Evolutionary conservation across 257 asterid genomes (phyloP).

Genomic region (Primulina huaijiensis): DNA sequence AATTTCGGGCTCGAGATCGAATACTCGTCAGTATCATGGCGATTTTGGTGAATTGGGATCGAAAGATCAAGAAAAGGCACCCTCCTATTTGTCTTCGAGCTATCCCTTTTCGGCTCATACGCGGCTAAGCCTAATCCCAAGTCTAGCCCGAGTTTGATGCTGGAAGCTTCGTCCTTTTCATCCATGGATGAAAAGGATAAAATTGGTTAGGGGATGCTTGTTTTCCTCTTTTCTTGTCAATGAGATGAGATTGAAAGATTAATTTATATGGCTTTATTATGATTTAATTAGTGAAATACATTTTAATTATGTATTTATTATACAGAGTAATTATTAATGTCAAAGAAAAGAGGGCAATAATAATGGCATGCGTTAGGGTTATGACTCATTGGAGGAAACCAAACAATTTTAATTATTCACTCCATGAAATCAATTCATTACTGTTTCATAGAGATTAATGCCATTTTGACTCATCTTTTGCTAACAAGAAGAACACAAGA

Average conservation of each 20-base stretch:
- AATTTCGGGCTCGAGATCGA: slow-evolving; percentile 24
- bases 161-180: slow-evolving; percentile 35
- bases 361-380: slow-evolving; percentile 41
- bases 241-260: slow-evolving; percentile 21
- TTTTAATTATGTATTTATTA: slow-evolving; percentile 41
- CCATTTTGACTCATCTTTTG: not conserved
- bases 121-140: slow-evolving; percentile 38
- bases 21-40: not conserved
- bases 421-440: too few relatives aligned
- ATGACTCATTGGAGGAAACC: slow-evolving; percentile 51
- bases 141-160: slow-evolving; percentile 40
- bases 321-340: slow-evolving; percentile 37
- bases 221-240: not conserved
- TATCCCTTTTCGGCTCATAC: slow-evolving; percentile 30
- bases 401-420: slow-evolving; percentile 1
- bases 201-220: not conserved
- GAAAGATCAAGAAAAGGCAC: slow-evolving; percentile 43
- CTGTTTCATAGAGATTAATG: not conserved
- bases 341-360: slow-evolving; percentile 29
- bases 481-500: not conserved
- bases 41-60: slow-evolving; percentile 31
- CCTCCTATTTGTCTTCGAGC: slow-evolving; percentile 28
- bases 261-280: slow-evolving; percentile 21
- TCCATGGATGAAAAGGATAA: slow-evolving; percentile 22
- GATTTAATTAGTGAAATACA: slow-evolving; percentile 23